Evolutionary conservation across 1,284 basidiomycete genomes (phyloP).

Genomic region (Irpex lacteus): DNA sequence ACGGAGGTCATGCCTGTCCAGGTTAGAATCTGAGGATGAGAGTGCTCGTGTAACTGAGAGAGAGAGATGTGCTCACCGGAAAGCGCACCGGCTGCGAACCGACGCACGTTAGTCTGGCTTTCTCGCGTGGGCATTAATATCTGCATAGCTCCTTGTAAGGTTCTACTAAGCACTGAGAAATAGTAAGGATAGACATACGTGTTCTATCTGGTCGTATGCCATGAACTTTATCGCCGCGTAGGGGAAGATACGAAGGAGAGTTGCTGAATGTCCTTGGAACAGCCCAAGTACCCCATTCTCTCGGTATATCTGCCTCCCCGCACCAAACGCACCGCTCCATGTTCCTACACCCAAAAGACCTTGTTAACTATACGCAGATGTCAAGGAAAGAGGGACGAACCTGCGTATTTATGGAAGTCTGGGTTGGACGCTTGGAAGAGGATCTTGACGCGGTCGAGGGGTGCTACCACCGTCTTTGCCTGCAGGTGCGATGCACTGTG

Average conservation of each 20-base stretch:
- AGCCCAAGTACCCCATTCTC: slow-evolving; percentile 77
- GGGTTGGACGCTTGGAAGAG: slow-evolving; percentile 97
- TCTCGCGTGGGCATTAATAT: slow-evolving; percentile 82
- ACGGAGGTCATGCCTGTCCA: slow-evolving; percentile 81
- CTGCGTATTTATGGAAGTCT: slow-evolving; percentile 92
- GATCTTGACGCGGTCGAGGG: slow-evolving; percentile 98
- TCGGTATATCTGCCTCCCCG: slow-evolving; percentile 78
- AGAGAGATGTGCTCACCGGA: slow-evolving; percentile 58
- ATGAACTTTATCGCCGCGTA: slow-evolving; percentile 99
- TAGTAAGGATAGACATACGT: slow-evolving; percentile 41
- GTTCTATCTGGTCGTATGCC: slow-evolving; percentile 89
- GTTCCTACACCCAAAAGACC: slow-evolving; percentile 49
- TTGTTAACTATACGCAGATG: neutral
- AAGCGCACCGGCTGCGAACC: slow-evolving; percentile 86
- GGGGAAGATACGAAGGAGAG: slow-evolving; percentile 84
- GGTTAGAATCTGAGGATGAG: neutral
- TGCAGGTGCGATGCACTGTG: slow-evolving; percentile 28
- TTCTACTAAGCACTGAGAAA: no score
- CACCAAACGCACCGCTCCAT: slow-evolving; percentile 84
- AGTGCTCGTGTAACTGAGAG: neutral
- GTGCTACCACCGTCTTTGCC: slow-evolving; percentile 98
- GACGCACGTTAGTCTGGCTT: slow-evolving; percentile 76
- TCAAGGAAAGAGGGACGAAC: slow-evolving; percentile 35
- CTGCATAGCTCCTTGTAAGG: slow-evolving; percentile 26
- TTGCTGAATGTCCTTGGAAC: slow-evolving; percentile 95